Base-by-base conservation (phyloP, 2,329 filamentous ascomycete species). In the Helotiales sp. region DNA sequence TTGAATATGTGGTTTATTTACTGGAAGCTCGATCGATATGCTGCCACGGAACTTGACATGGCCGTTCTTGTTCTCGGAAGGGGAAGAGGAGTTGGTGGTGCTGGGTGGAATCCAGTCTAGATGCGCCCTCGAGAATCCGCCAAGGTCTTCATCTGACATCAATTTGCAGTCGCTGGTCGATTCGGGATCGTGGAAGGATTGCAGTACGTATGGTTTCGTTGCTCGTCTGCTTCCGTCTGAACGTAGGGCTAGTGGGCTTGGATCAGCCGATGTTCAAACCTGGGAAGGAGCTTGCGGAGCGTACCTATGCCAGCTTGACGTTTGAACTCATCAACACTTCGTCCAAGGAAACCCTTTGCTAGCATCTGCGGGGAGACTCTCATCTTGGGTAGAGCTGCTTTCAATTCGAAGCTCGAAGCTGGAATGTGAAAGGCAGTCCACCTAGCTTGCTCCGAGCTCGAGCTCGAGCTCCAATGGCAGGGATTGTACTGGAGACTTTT, bases 81-180 rank as follows among this genome's bases (percentile, higher is more conserved):
- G 66, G 59, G 38, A 63, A 22, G 59, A 59, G 15, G 63, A 52
- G 29, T 62, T 27, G 36, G 49, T 30, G 31, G 57, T 58, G 24
- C 58, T 50, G 19, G 70, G 65, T 17, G 70, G 63, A 5, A 69
- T 61, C 62, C 63, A 72, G 30, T 93, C 88, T 59, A 98, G 79
- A 44, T 83, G 76, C 40, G 86, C 88, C 17, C 83, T 83, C 31
- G 93, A 96, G 76, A 85, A 93, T 58, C 93, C 95, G 61, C 93
- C 93, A 24, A 96, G 91, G 68, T 93, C 88, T 57, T 80, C 79
- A 72, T 99, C 93, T 65, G 87, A 90, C 86, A 98, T 95, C 64
- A 89, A 79, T 73, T 96, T 95, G 73, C 81, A 84, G 61, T 77
- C 75, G 33, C 73, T 64, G 34, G 84, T 67, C 3, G 77, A 76